Conservation (phyloP, 441 rosid species). For the Manihot esculenta region DNA sequence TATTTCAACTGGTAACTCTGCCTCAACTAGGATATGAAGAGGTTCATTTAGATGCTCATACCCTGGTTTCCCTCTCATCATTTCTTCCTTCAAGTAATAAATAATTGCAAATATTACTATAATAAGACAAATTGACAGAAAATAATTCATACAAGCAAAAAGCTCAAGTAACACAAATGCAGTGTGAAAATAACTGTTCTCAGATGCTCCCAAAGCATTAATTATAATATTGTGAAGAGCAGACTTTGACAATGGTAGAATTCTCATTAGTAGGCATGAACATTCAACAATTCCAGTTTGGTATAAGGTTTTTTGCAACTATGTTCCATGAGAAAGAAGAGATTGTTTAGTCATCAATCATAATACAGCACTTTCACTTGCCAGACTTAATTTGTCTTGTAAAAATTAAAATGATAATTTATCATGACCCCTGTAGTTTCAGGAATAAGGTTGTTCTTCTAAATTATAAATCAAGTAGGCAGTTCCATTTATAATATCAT, state of each 20-base stretch:
- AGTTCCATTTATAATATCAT: not conserved
- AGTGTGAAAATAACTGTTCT: no score
- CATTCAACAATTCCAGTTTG: not conserved
- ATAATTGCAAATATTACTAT: conserved; percentile 12
- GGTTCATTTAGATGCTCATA: conserved; percentile 98
- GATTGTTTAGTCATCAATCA: not conserved
- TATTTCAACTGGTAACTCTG: conserved; percentile 89
- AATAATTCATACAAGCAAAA: not conserved
- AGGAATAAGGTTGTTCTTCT: not conserved
- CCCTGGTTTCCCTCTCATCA: conserved; percentile 99
- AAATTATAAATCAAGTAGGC: not conserved
- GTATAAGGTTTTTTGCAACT: not conserved
- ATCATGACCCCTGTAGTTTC: not conserved
- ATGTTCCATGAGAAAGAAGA: not conserved
- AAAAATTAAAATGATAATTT: not conserved
- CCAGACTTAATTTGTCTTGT: not conserved
- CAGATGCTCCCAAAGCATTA: not conserved
- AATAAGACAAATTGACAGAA: conserved; percentile 1
- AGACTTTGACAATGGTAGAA: not conserved
- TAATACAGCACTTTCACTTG: not conserved
- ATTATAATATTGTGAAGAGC: no score
- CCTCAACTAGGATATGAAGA: conserved; percentile 92
- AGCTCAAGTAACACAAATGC: conserved; percentile 6
- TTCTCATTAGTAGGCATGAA: no score
- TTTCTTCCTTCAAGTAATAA: conserved; percentile 68